Percentiles rank a stretch among this genome's conserved stretches.
Evolutionary conservation across 1,284 basidiomycete species (phyloP).

Genomic region (Melampsora larici-populina): DNA sequence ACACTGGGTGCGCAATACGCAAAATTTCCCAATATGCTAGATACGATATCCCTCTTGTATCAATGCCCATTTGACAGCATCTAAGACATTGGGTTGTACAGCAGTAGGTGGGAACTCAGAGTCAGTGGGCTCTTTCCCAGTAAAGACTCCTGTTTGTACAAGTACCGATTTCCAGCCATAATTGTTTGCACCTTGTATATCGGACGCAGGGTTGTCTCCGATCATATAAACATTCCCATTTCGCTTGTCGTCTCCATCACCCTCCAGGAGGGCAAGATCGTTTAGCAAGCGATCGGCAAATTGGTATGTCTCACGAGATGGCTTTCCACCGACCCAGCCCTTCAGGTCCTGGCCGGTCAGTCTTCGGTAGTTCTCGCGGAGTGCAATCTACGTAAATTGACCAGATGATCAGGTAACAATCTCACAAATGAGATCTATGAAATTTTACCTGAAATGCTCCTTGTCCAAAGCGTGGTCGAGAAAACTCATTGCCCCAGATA

Average conservation of each 20-base stretch:
- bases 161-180: conserved; percentile 34
- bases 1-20: too few relatives aligned
- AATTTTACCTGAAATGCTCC: conserved; percentile 33
- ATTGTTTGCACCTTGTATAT: conserved; percentile 39
- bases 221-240: conserved; percentile 33
- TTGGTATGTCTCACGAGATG: conserved; percentile 18
- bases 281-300: conserved; percentile 27
- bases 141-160: conserved; percentile 36
- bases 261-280: neutral
- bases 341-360: conserved; percentile 20
- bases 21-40: too few relatives aligned
- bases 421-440: neutral
- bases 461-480: conserved; percentile 35
- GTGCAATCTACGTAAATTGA: conserved; percentile 20
- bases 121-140: conserved; percentile 19
- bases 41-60: conserved; percentile 11
- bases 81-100: conserved; percentile 29
- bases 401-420: neutral
- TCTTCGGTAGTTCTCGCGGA: conserved; percentile 28
- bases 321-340: conserved; percentile 38
- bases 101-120: conserved; percentile 16
- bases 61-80: conserved; percentile 28
- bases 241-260: neutral
- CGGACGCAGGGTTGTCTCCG: conserved; percentile 40
- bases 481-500: conserved; percentile 35